Base-by-base conservation (phyloP, 23 red algal genomes). In the Agarophyton chilense region DNA sequence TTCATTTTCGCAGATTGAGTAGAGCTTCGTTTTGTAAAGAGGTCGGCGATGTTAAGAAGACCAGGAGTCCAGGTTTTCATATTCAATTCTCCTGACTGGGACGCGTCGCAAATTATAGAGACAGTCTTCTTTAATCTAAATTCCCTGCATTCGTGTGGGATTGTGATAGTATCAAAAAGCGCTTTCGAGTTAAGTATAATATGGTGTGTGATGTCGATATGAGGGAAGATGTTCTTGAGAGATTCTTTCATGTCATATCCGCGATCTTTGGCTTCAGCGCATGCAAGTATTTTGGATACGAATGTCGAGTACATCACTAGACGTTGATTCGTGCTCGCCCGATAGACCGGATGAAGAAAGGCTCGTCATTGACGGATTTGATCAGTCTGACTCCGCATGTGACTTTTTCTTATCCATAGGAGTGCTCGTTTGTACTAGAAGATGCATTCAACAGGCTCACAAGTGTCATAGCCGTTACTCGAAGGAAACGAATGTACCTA, bases 221-320 rank as follows among this genome's bases (percentile, higher is more conserved):
- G 6, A 1, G 79, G 14, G 21, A 67, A 83, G 14, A 83, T 31
- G 28, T 1, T 24, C 14, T 18, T 13, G 5, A 28, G 50, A 14
- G 52, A 25, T 54, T 60, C 60, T 52, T 83, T 83, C 19, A 61
- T 29, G 33, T 62, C 54, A 6, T 29, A 63, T 18, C 51, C 55
- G 18, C 79, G 50, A 64, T 83, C 50, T 21, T 83, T 52, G 7
- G 1, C 79, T 40, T 61, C 54, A 21, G 79, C 9, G 18, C 32
- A 32, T 34, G 79, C 79, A 22, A 83, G 54, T 21, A 83, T 83
- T 52, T 83, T n/a, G n/a, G n/a, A n/a, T n/a, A n/a, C n/a, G n/a
- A n/a, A n/a, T n/a, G n/a, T n/a, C n/a, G n/a, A n/a, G 7, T n/a
- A n/a, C n/a, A n/a, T n/a, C n/a, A n/a, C n/a, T n/a, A n/a, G n/a